A percentile compares a stretch with the other conserved stretches of the same genome.
phyloP scores from a whole-genome alignment of 345 rosid genomes.

The Hypericum androsaemum region DNA sequence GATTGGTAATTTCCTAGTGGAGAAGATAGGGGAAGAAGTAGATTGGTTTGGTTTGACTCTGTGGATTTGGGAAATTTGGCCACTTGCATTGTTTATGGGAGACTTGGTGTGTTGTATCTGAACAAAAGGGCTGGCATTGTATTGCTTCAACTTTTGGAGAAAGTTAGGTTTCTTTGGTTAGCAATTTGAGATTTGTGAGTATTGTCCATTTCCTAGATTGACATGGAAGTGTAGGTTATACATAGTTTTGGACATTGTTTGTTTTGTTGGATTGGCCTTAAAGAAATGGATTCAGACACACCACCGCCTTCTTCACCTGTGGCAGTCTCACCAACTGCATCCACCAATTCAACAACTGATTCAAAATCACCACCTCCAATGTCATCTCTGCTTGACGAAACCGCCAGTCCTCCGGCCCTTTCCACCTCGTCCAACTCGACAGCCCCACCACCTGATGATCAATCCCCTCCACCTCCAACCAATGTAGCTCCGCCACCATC shows the following conservation, averaged over 20 bases:
- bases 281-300: slow-evolving; percentile 40
- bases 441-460: slow-evolving; percentile 17
- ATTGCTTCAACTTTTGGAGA: slow-evolving; percentile 3
- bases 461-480: slow-evolving; percentile 38
- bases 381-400: slow-evolving; percentile 26
- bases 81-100: neutral
- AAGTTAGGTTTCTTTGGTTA: neutral
- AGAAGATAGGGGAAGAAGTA: slow-evolving; percentile 1
- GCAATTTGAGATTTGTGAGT: neutral
- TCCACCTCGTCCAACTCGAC: slow-evolving; percentile 25
- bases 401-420: slow-evolving; percentile 29
- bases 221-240: slow-evolving; percentile 15
- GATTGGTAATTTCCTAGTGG: slow-evolving; percentile 2
- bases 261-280: slow-evolving; percentile 4
- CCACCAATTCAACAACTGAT: slow-evolving; percentile 27
- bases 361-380: slow-evolving; percentile 21
- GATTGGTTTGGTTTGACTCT: slow-evolving; percentile 8
- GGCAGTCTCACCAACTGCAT: slow-evolving; percentile 17
- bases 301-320: slow-evolving; percentile 37
- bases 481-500: slow-evolving; percentile 35
- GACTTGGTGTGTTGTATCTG: too few relatives aligned
- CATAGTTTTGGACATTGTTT: slow-evolving; percentile 1
- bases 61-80: slow-evolving; percentile 9
- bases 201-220: neutral
- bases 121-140: neutral